Conservation (phyloP, 2,329 filamentous ascomycete species). For the Macrophomina phaseolina region DNA sequence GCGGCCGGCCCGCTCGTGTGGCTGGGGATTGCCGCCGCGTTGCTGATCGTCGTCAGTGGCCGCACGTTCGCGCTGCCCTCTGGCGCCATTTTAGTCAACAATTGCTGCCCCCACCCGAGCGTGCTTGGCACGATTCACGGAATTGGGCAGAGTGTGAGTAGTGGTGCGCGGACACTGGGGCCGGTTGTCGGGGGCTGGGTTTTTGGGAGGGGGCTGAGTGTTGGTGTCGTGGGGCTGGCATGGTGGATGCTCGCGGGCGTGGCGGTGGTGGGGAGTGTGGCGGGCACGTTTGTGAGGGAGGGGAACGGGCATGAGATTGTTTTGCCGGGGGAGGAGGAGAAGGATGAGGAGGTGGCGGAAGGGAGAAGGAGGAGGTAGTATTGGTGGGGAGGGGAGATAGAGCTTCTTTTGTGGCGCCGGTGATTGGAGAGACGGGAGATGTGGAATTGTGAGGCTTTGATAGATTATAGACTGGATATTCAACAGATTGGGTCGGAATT, state of each 20-base stretch:
- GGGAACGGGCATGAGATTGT: slow-evolving; percentile 70
- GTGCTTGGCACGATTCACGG: slow-evolving; percentile 64
- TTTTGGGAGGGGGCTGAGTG: slow-evolving; percentile 64
- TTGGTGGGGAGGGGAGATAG: neutral
- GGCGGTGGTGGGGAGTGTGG: slow-evolving; percentile 56
- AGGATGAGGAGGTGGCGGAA: slow-evolving; percentile 35
- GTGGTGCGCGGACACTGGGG: slow-evolving; percentile 64
- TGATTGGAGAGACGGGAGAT: too few species aligned
- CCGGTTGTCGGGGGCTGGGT: slow-evolving; percentile 65
- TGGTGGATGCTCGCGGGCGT: slow-evolving; percentile 63
- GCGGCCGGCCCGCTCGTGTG: slow-evolving; percentile 50
- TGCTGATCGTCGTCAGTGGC: slow-evolving; percentile 53
- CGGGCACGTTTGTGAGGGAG: slow-evolving; percentile 63
- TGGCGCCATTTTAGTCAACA: slow-evolving; percentile 65
- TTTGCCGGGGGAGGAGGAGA: slow-evolving; percentile 65
- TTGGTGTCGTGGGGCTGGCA: slow-evolving; percentile 63
- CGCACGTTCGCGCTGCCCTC: slow-evolving; percentile 62
- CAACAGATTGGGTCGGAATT: too few species aligned
- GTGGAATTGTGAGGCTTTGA: too few species aligned
- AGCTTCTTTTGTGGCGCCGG: neutral
- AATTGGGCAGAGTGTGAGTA: slow-evolving; percentile 64
- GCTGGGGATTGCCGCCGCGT: slow-evolving; percentile 48
- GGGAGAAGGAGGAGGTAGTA: neutral
- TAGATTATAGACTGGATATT: neutral
- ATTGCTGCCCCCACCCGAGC: slow-evolving; percentile 61